Evolutionary conservation across 1,284 basidiomycete species (phyloP), one percentile per base, ranked within the genome.

Genomic region (Apiotrichum sp.): DNA sequence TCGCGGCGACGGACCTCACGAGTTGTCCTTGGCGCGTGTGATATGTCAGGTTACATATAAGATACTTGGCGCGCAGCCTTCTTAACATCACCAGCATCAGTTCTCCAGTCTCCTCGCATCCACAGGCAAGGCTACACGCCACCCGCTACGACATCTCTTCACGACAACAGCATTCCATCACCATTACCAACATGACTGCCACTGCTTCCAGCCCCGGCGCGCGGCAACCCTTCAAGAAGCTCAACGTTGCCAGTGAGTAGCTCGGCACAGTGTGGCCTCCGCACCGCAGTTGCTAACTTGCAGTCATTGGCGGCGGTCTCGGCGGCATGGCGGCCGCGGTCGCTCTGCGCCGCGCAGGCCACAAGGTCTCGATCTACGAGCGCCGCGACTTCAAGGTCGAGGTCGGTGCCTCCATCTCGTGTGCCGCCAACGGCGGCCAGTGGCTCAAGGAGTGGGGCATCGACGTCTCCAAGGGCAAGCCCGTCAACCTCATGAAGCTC

Each of bases 321-420:
- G 65, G 64, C 11, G 71, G 70, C 22, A 55, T 67, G 50, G 58
- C 67, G 13, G 62, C 67, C 11, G 69, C 70, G 1, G 58, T 72
- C 6, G 59, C 68, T 6, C 65, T 72, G 2, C 67, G 71, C 11
- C 62, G 69, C 14, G 65, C 66, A 1, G 71, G 71, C 29, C 66
- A 70, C 56, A 57, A 56, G 47, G 57, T 70, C 40, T 61, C 58
- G 14, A 63, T 69, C 59, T 72, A 65, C 53, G 70, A 72, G 55
- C 64, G 69, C 11, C 64, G 68, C 40, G 65, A 68, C 63, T 67
- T 70, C 57, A 62, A 63, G 38, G 63, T 64, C 43, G 71, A 73
- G 51, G 71, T 73, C 33, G 71, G 71, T 35, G 66, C 67, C 16
- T 70, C 68, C 9, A 71, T 72, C 59, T 69, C 67, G 8, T 72